Base-by-base conservation (phyloP, 345 rosid species). In the Diplotaxis tenuifolia region DNA sequence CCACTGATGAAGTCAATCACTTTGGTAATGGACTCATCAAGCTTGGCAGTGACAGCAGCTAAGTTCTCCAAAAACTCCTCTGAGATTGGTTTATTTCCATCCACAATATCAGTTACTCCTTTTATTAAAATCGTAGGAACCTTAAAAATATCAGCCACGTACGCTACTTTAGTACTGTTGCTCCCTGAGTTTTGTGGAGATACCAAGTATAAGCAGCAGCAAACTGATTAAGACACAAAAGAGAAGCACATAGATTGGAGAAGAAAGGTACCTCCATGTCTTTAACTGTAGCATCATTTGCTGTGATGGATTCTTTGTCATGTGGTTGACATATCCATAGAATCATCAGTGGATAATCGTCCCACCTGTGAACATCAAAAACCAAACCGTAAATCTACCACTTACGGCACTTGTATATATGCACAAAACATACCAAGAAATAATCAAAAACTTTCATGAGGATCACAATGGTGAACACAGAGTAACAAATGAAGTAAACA, bases 201-300 rank as follows among this genome's bases (percentile, higher is more conserved):
- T 42, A 53, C 7, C 3, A 16, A 53, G 34, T 54, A 62, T 38
- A 61, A 67, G 77, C 52, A 20, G 9, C 7, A 53, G 63, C 56
- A 19, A n/a, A 53, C 12, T 58, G 56, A 64, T 6, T 28, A 5
- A 38, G 61, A 65, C 29, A n/a, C n/a, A n/a, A n/a, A n/a, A n/a
- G n/a, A n/a, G n/a, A n/a, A n/a, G n/a, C n/a, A n/a, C n/a, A n/a
- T n/a, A n/a, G n/a, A n/a, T n/a, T n/a, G n/a, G n/a, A n/a, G n/a
- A n/a, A n/a, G n/a, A n/a, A n/a, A n/a, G n/a, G n/a, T n/a, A n/a
- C 99, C 99, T 95, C 99, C 97, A 96, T 96, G 78, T 95, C 98
- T 82, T 90, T 92, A 65, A 92, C 74, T 10, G 87, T 77, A 63
- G 97, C 99, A 79, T 88, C 88, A 65, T 96, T 92, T 68, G 97